Percentiles rank a stretch among this genome's conserved stretches.
phyloP scores from a whole-genome alignment of 2,329 filamentous ascomycete genomes.

The Triangularia setosa region DNA sequence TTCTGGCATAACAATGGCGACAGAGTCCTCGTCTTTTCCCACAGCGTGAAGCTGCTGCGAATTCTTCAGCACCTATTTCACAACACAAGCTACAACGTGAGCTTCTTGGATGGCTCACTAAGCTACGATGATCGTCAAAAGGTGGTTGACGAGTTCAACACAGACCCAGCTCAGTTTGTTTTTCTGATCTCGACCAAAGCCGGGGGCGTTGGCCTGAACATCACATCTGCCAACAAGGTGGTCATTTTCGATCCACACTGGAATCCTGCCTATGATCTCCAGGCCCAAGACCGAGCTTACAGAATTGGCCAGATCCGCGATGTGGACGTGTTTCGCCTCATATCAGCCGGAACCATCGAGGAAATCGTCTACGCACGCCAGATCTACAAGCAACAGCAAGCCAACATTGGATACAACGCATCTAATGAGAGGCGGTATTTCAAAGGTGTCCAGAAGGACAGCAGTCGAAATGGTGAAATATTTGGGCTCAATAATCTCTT shows the following conservation, averaged over 20 bases:
- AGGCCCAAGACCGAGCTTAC: constrained; percentile 94
- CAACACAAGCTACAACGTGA: constrained; percentile 84
- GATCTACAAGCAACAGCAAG: constrained; percentile 98
- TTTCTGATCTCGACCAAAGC: constrained; percentile 94
- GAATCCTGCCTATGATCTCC: constrained; percentile 92
- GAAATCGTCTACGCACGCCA: constrained; percentile 96
- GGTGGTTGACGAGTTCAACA: constrained; percentile 87
- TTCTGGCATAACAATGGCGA: constrained; percentile 90
- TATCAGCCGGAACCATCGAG: constrained; percentile 89
- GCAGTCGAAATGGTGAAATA: constrained; percentile 82
- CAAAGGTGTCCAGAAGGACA: constrained; percentile 83
- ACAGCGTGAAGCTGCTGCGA: constrained; percentile 78
- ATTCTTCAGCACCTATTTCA: constrained; percentile 84
- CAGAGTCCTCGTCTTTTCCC: constrained; percentile 93
- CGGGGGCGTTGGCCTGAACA: constrained; percentile 90
- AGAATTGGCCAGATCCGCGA: constrained; percentile 89
- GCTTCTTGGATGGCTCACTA: constrained; percentile 84
- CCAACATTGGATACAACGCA: constrained; percentile 94
- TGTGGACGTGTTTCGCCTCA: constrained; percentile 90
- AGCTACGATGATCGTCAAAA: constrained; percentile 77
- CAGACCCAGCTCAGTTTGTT: constrained; percentile 81
- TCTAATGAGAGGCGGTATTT: constrained; percentile 93
- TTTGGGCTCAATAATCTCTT: constrained; percentile 89
- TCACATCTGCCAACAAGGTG: constrained; percentile 96
- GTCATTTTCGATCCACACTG: constrained; percentile 96